These are phyloP conservation scores for Boletus bicolor DNA, from an alignment of 768 basidiomycete genomes.

Conservation along the genomic window DNA sequence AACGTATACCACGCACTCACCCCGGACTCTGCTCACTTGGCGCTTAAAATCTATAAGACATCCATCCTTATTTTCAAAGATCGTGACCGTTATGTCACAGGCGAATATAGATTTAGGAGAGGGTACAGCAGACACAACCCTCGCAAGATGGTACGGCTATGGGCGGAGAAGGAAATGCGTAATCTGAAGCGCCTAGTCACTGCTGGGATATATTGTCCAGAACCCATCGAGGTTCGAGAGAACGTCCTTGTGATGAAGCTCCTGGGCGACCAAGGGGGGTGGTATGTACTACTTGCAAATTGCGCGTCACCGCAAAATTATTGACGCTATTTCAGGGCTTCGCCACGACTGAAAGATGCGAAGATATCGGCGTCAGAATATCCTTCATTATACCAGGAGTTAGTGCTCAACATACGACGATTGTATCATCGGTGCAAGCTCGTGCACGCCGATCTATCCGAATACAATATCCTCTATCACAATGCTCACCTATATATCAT, in stretches of 20 bases:
- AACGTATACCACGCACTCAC: constrained; percentile 93
- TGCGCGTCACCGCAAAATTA: background rate
- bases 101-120: constrained; percentile 91
- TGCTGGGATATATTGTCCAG: constrained; percentile 85
- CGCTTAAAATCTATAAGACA: constrained; percentile 98
- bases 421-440: constrained; percentile 91
- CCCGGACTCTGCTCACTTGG: constrained; percentile 58
- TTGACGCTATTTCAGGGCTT: constrained; percentile 56
- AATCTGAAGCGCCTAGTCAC: constrained; percentile 81
- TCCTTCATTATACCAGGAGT: constrained; percentile 67
- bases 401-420: constrained; percentile 72
- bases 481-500: constrained; percentile 83
- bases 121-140: constrained; percentile 90
- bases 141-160: constrained; percentile 96
- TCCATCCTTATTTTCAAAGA: constrained; percentile 98
- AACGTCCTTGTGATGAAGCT: constrained; percentile 97
- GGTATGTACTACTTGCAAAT: constrained; percentile 46
- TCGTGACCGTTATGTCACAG: constrained; percentile 93
- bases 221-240: constrained; percentile 89
- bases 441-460: constrained; percentile 96
- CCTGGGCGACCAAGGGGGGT: constrained; percentile 76
- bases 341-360: constrained; percentile 92
- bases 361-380: constrained; percentile 49
- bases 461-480: constrained; percentile 96
- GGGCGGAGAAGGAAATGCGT: constrained; percentile 99